A percentile compares a stretch with the other conserved stretches of the same genome.
Evolutionary conservation across 805 yeast genomes (phyloP).

Genomic region (Clavispora fructus): DNA sequence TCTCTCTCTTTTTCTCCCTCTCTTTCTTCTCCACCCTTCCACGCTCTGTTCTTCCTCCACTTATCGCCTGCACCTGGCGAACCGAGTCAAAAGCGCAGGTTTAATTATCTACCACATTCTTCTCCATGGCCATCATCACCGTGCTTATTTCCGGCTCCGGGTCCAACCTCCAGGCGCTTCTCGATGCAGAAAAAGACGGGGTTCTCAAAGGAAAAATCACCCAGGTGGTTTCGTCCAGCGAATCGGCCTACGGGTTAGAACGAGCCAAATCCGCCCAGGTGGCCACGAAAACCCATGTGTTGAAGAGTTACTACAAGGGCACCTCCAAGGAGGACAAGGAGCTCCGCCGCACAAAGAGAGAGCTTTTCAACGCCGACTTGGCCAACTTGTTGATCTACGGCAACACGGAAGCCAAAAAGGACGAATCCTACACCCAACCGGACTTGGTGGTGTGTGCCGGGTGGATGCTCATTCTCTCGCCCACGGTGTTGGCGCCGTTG

Average conservation of each 20-base stretch:
- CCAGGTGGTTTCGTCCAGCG: constrained; percentile 79
- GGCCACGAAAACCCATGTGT: constrained; percentile 65
- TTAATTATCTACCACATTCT: not conserved
- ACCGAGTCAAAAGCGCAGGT: constrained; percentile 1
- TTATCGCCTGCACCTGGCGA: not conserved
- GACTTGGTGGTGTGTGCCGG: constrained; percentile 95
- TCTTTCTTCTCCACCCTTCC: too few relatives aligned
- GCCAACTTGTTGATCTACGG: constrained; percentile 62
- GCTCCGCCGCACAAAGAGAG: constrained; percentile 58
- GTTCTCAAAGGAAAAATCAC: constrained; percentile 51
- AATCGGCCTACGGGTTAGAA: constrained; percentile 79
- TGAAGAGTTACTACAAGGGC: constrained; percentile 69
- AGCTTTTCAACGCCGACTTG: constrained; percentile 70
- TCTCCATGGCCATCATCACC: constrained; percentile 31
- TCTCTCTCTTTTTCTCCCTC: too few relatives aligned
- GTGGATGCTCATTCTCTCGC: constrained; percentile 91
- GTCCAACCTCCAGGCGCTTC: constrained; percentile 90
- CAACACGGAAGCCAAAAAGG: constrained; percentile 26
- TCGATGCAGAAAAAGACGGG: constrained; percentile 56
- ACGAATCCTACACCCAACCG: constrained; percentile 47
- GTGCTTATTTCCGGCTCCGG: constrained; percentile 95
- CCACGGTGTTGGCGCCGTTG: constrained; percentile 65
- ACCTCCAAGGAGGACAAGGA: constrained; percentile 63
- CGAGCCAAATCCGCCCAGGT: constrained; percentile 71
- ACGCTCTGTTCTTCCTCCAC: too few relatives aligned